Conservation (phyloP, 2,329 filamentous ascomycete genomes). For the Fusarium sp. region DNA sequence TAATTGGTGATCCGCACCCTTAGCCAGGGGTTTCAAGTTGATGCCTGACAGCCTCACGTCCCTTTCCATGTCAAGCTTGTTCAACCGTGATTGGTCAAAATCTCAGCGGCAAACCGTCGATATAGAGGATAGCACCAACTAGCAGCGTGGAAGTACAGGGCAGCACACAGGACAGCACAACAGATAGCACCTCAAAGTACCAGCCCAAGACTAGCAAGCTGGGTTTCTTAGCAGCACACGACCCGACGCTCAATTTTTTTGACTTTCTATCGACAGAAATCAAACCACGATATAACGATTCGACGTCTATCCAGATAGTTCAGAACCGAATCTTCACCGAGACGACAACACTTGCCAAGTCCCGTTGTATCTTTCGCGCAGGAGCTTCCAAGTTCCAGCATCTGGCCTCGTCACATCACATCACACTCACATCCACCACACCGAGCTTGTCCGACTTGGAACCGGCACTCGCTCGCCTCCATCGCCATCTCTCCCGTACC, state of each 20-base stretch:
- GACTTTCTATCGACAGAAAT: conserved; percentile 8
- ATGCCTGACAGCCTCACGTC: conserved; percentile 47
- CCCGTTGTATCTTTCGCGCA: conserved; percentile 27
- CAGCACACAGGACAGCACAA: conserved; percentile 39
- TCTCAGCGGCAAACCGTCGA: conserved; percentile 42
- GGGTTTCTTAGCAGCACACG: conserved; percentile 33
- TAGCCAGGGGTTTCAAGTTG: conserved; percentile 42
- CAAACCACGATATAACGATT: conserved; percentile 14
- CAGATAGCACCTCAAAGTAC: conserved; percentile 35
- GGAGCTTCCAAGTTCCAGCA: conserved; percentile 20
- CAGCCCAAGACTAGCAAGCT: conserved; percentile 30
- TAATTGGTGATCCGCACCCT: conserved; percentile 2
- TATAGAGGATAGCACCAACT: conserved; percentile 34
- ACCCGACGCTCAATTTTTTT: conserved; percentile 15
- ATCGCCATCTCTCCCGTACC: conserved; percentile 34
- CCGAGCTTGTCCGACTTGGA: conserved; percentile 41
- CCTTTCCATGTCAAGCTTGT: background rate
- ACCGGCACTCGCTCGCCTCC: conserved; percentile 37
- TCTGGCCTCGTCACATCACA: conserved; percentile 27
- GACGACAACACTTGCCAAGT: conserved; percentile 32
- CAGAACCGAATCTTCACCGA: background rate
- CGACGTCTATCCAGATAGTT: background rate
- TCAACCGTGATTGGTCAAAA: conserved; percentile 47
- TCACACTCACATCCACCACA: conserved; percentile 20
- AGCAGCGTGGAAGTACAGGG: conserved; percentile 36